Conservation (phyloP, 2,329 filamentous ascomycete species). For the Coleophoma crateriformis region DNA sequence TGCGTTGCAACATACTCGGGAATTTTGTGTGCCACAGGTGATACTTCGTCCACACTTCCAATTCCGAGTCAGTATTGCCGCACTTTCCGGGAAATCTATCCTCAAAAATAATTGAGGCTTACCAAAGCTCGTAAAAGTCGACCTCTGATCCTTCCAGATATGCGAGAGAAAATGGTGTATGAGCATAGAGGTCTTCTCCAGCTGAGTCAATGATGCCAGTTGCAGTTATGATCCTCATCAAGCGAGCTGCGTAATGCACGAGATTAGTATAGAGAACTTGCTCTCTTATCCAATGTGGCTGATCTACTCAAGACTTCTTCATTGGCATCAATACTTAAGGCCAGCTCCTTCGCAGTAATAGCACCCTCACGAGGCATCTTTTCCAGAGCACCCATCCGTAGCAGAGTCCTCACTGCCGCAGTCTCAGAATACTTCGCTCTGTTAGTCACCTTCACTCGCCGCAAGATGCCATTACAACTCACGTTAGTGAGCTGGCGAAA, state of each 20-base stretch:
- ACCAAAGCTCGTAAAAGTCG: slow-evolving; percentile 22
- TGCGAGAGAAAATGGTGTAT: slow-evolving; percentile 22
- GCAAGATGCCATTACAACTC: not conserved
- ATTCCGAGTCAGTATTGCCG: not conserved
- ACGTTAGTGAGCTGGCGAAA: slow-evolving; percentile 23
- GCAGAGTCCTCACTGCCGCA: slow-evolving; percentile 16
- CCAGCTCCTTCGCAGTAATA: slow-evolving; percentile 19
- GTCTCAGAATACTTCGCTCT: slow-evolving; percentile 10
- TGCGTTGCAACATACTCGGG: slow-evolving; percentile 19
- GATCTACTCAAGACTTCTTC: slow-evolving; percentile 18
- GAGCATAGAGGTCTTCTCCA: slow-evolving; percentile 21
- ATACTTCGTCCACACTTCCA: slow-evolving; percentile 16
- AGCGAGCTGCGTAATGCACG: slow-evolving; percentile 12
- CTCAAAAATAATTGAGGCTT: not conserved
- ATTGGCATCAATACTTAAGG: slow-evolving; percentile 11
- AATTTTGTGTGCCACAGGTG: slow-evolving; percentile 14
- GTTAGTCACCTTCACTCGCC: not conserved
- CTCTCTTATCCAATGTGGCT: too few species aligned
- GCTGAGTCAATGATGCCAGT: slow-evolving; percentile 23
- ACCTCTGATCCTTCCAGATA: slow-evolving; percentile 21
- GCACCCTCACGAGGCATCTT: slow-evolving; percentile 21
- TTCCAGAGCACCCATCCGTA: slow-evolving; percentile 17
- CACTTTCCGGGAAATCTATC: not conserved
- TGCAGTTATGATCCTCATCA: slow-evolving; percentile 24
- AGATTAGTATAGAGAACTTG: not conserved